Percentiles rank a stretch among this genome's conserved stretches.
Evolutionary conservation across 2,329 filamentous ascomycete genomes (phyloP).

Genomic region (Blastomyces emzantsi): DNA sequence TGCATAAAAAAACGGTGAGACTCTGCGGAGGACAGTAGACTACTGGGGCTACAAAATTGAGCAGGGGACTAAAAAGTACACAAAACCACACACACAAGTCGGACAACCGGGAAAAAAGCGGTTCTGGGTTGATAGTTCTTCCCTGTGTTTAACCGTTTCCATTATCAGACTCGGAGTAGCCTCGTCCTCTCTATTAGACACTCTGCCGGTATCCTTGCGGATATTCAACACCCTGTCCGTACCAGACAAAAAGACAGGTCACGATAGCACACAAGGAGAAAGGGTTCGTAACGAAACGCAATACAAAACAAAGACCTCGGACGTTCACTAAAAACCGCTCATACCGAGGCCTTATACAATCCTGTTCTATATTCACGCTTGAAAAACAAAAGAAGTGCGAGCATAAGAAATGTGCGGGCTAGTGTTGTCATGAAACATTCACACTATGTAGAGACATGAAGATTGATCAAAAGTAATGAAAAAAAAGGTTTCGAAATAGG

Average conservation of each 20-base stretch:
- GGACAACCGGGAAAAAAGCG: neutral
- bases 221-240: neutral
- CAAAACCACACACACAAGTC: neutral
- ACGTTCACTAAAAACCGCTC: neutral
- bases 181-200: neutral
- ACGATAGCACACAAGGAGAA: neutral
- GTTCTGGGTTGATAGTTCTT: neutral
- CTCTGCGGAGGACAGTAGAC: slow-evolving; percentile 1
- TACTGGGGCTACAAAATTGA: neutral
- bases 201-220: neutral
- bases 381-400: neutral
- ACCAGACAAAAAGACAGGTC: neutral
- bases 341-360: neutral
- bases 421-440: neutral
- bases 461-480: neutral
- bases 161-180: neutral
- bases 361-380: neutral
- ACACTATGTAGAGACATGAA: neutral
- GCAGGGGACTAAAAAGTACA: neutral
- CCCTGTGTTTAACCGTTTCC: neutral
- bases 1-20: slow-evolving; percentile 9
- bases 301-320: neutral
- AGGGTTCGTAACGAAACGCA: neutral
- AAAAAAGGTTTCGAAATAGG: neutral
- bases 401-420: neutral